Conservation (phyloP, 805 yeast genomes). For the Candida krabiensis region DNA sequence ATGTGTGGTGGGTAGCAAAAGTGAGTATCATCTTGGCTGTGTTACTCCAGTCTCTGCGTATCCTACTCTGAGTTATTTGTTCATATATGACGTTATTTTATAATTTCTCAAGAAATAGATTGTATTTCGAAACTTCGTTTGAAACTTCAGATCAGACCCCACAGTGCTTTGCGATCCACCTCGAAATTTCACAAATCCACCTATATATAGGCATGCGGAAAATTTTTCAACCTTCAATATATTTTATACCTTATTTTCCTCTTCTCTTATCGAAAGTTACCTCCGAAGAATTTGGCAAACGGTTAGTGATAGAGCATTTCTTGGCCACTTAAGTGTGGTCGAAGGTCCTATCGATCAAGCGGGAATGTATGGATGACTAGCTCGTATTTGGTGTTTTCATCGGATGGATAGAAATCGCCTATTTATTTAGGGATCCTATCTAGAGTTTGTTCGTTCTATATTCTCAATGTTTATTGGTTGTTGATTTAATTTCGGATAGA, state of each 20-base stretch:
- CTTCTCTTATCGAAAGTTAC: constrained; percentile 31
- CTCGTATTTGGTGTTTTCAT: constrained; percentile 3
- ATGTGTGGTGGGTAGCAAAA: constrained; percentile 93
- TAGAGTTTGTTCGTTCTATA: constrained; percentile 10
- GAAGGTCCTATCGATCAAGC: constrained; percentile 7
- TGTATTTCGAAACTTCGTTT: constrained; percentile 16
- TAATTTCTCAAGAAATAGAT: constrained; percentile 1
- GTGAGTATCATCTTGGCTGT: constrained; percentile 44
- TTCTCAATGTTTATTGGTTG: constrained; percentile 27
- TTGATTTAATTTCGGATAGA: constrained; percentile 31
- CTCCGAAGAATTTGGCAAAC: constrained; percentile 31
- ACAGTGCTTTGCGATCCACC: too few species aligned
- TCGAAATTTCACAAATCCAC: too few species aligned
- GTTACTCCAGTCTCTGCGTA: constrained; percentile 35
- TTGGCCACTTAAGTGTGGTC: constrained; percentile 4
- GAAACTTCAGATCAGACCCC: too few species aligned
- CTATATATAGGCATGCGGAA: background rate
- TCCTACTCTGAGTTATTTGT: constrained; percentile 4
- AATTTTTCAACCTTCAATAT: constrained; percentile 1
- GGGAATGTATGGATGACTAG: constrained; percentile 8
- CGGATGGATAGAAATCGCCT: constrained; percentile 28
- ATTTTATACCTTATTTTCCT: constrained; percentile 3
- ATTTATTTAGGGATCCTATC: constrained; percentile 33
- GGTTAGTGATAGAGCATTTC: constrained; percentile 14
- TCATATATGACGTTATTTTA: background rate